Percentiles rank a stretch among this genome's conserved stretches.
These are phyloP conservation scores for Hypomyces rosellus DNA, from an alignment of 2,329 filamentous ascomycete genomes.

Conservation along the genomic window DNA sequence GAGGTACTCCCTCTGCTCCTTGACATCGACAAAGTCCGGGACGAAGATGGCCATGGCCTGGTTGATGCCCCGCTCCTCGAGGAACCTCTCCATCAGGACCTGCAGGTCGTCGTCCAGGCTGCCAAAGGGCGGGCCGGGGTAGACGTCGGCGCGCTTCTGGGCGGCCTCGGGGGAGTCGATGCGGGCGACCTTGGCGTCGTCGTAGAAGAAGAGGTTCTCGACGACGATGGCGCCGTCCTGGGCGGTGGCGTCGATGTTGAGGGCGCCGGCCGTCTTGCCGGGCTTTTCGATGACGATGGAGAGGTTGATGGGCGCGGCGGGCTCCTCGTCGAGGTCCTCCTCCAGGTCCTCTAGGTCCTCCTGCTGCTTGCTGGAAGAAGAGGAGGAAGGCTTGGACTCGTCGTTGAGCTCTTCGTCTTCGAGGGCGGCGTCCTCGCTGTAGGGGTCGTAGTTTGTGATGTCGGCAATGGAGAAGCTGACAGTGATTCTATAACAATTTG, in stretches of 20 bases:
- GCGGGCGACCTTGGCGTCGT: constrained; percentile 69
- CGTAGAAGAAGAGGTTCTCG: constrained; percentile 86
- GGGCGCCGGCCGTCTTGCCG: constrained; percentile 61
- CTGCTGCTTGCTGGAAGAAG: constrained; percentile 51
- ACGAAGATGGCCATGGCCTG: constrained; percentile 82
- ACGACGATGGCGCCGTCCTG: constrained; percentile 83
- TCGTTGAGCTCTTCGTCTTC: constrained; percentile 35
- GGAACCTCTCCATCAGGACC: constrained; percentile 82
- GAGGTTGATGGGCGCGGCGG: constrained; percentile 71
- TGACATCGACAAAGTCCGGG: constrained; percentile 93
- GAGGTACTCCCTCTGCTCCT: constrained; percentile 97
- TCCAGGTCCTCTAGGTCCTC: constrained; percentile 41
- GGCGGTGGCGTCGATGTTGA: constrained; percentile 79
- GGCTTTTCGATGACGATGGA: constrained; percentile 87
- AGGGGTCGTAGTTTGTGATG: constrained; percentile 34
- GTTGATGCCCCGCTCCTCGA: constrained; percentile 91
- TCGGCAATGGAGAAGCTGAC: constrained; percentile 39
- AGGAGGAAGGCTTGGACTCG: constrained; percentile 40
- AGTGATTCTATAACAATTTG: constrained; percentile 30
- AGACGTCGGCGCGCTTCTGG: constrained; percentile 70
- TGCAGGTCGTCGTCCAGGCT: constrained; percentile 96
- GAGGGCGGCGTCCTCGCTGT: constrained; percentile 31
- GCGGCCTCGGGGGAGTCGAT: constrained; percentile 68
- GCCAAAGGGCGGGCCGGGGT: constrained; percentile 86
- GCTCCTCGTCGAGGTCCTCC: constrained; percentile 45